Percentiles rank a stretch among this genome's conserved stretches.
phyloP scores from a whole-genome alignment of 1,139 yeast species.

The Suhomyces bolitotheri region DNA sequence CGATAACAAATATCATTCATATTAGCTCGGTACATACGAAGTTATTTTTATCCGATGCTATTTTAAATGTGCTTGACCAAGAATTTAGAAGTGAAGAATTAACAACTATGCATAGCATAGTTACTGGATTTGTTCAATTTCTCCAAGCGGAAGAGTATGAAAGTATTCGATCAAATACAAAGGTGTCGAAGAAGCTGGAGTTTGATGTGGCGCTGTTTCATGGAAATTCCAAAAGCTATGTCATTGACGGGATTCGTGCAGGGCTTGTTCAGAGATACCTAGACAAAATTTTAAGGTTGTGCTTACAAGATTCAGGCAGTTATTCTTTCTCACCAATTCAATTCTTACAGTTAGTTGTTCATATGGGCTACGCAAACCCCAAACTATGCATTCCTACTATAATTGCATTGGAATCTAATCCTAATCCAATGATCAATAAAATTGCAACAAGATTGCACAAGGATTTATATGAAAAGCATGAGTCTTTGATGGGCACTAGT shows the following conservation, averaged over 20 bases:
- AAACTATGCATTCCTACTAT: conserved; percentile 65
- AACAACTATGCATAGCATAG: conserved; percentile 46
- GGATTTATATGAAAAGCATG: conserved; percentile 63
- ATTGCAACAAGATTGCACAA: conserved; percentile 55
- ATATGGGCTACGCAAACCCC: conserved; percentile 75
- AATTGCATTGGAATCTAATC: conserved; percentile 66
- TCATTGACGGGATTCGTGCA: conserved; percentile 71
- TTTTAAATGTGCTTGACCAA: conserved; percentile 53
- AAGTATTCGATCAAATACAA: conserved; percentile 34
- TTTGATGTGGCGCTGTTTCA: conserved; percentile 55
- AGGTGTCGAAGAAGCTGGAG: conserved; percentile 26
- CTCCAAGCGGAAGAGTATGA: conserved; percentile 53
- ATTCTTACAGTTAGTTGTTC: conserved; percentile 55
- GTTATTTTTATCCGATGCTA: conserved; percentile 55
- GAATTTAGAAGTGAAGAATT: conserved; percentile 38
- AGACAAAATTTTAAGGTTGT: conserved; percentile 45
- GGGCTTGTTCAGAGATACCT: conserved; percentile 68
- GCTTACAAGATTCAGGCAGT: conserved; percentile 47
- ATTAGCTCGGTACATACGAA: conserved; percentile 64
- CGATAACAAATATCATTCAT: conserved; percentile 55
- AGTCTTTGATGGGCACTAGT: conserved; percentile 65
- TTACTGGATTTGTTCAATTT: conserved; percentile 57
- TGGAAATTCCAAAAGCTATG: conserved; percentile 47
- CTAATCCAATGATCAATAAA: conserved; percentile 39
- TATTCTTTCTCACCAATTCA: conserved; percentile 52